phyloP scores from a whole-genome alignment of 2,329 filamentous ascomycete species.

The Fusarium guadeloupense region DNA sequence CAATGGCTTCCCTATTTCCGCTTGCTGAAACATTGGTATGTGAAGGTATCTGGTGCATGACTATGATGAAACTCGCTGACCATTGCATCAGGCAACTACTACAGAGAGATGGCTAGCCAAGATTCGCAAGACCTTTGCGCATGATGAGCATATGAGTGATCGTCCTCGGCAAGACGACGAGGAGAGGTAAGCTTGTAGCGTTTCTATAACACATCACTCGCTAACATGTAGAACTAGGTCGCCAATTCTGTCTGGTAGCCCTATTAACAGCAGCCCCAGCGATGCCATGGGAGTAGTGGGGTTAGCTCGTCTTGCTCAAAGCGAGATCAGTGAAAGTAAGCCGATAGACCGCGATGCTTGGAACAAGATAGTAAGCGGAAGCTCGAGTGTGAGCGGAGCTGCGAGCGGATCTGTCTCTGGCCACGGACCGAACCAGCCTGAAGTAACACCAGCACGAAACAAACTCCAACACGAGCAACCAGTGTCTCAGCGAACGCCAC shows the following conservation, averaged over 20 bases:
- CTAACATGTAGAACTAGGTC: conserved; percentile 29
- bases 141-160: conserved; percentile 43
- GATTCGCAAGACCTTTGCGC: conserved; percentile 46
- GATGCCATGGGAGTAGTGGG: conserved; percentile 38
- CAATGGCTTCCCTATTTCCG: conserved; percentile 52
- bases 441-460: conserved; percentile 42
- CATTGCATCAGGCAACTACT: conserved; percentile 45
- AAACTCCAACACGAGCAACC: conserved; percentile 52
- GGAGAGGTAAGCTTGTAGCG: conserved; percentile 26
- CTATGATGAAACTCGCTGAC: background rate
- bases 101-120: conserved; percentile 53
- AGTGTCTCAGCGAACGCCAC: conserved; percentile 41
- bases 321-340: conserved; percentile 35
- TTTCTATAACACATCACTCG: background rate
- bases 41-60: background rate
- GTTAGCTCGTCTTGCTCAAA: conserved; percentile 36
- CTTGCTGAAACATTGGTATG: conserved; percentile 52
- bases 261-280: conserved; percentile 29
- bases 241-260: conserved; percentile 27
- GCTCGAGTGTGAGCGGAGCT: conserved; percentile 20
- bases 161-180: conserved; percentile 24
- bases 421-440: conserved; percentile 17
- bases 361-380: conserved; percentile 23
- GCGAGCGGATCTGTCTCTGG: conserved; percentile 20
- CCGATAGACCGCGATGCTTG: conserved; percentile 20